A percentile compares a stretch with the other conserved stretches of the same genome.
phyloP scores from a whole-genome alignment of 1,139 yeast genomes.

The Protomyces arabidopsidicola region DNA sequence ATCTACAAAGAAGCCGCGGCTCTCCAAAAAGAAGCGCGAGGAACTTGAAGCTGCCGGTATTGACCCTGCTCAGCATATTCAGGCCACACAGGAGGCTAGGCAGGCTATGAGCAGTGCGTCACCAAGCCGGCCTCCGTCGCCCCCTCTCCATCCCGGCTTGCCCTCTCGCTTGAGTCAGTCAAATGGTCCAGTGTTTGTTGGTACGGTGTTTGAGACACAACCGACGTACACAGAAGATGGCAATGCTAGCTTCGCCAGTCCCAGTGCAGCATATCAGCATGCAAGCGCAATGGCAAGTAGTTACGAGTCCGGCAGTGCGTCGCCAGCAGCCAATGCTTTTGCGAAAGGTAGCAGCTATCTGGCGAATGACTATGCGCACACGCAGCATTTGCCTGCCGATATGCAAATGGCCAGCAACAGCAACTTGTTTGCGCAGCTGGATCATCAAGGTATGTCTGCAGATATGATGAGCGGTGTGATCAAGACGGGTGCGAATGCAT shows the following conservation, averaged over 20 bases:
- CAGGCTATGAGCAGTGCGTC: neutral
- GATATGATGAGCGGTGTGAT: neutral
- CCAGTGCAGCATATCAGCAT: neutral
- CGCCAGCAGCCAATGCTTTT: neutral
- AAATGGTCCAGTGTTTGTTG: neutral
- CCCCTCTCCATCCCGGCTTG: neutral
- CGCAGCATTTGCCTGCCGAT: neutral
- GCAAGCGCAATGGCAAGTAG: neutral
- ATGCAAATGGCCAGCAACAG: neutral
- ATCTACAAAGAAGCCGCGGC: conserved; percentile 33
- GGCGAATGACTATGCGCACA: neutral
- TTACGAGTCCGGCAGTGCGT: neutral
- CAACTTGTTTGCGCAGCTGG: neutral
- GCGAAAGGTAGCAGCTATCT: neutral
- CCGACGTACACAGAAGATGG: neutral
- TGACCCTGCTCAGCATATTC: conserved; percentile 2
- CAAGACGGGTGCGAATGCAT: neutral
- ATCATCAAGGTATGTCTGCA: neutral
- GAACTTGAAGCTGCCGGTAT: conserved; percentile 28
- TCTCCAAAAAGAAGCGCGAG: conserved; percentile 30
- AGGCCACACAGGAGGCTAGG: neutral
- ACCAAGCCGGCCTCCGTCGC: neutral
- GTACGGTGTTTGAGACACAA: neutral
- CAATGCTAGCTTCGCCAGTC: neutral
- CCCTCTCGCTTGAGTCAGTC: neutral